Percentiles rank a stretch among this genome's conserved stretches.
These are phyloP conservation scores for Penicillium crystallinum DNA, from an alignment of 495 filamentous ascomycete species.

Conservation along the genomic window DNA sequence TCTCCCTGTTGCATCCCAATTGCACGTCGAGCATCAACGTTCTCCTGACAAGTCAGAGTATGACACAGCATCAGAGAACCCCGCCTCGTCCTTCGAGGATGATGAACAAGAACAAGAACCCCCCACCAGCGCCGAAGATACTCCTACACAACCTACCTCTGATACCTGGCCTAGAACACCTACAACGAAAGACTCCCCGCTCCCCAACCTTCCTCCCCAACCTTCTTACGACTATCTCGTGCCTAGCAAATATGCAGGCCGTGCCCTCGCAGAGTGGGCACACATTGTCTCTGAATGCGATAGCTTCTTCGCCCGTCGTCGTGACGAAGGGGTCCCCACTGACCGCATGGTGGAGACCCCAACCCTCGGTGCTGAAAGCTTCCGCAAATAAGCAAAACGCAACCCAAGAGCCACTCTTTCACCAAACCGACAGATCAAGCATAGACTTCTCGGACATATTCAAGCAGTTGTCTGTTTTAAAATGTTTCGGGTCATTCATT, in stretches of 20 bases:
- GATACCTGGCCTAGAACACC: slow-evolving; percentile 7
- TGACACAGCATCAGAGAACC: slow-evolving; percentile 25
- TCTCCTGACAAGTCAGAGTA: slow-evolving; percentile 23
- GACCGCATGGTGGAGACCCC: slow-evolving; percentile 82
- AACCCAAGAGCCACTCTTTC: background rate
- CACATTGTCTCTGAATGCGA: slow-evolving; percentile 82
- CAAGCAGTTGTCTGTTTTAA: slow-evolving; percentile 2
- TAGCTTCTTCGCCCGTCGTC: slow-evolving; percentile 82
- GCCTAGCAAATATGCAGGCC: slow-evolving; percentile 69
- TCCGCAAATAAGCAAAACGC: slow-evolving; percentile 47
- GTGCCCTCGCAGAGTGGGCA: slow-evolving; percentile 89
- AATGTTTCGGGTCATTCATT: slow-evolving; percentile 5
- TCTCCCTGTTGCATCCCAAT: slow-evolving; percentile 63
- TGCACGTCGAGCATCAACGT: slow-evolving; percentile 37
- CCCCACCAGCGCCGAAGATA: background rate
- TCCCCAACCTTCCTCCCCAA: slow-evolving; percentile 17
- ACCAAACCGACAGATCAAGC: background rate
- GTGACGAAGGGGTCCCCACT: slow-evolving; percentile 74
- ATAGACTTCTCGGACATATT: slow-evolving; percentile 15
- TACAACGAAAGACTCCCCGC: slow-evolving; percentile 20
- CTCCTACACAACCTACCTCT: slow-evolving; percentile 3
- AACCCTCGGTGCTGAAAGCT: slow-evolving; percentile 76
- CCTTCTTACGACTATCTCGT: slow-evolving; percentile 27
- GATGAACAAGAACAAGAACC: slow-evolving; percentile 10
- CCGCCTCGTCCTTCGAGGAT: slow-evolving; percentile 9